Conservation (phyloP, 2,329 filamentous ascomycete genomes). For the Diaporthe aspalathi region DNA sequence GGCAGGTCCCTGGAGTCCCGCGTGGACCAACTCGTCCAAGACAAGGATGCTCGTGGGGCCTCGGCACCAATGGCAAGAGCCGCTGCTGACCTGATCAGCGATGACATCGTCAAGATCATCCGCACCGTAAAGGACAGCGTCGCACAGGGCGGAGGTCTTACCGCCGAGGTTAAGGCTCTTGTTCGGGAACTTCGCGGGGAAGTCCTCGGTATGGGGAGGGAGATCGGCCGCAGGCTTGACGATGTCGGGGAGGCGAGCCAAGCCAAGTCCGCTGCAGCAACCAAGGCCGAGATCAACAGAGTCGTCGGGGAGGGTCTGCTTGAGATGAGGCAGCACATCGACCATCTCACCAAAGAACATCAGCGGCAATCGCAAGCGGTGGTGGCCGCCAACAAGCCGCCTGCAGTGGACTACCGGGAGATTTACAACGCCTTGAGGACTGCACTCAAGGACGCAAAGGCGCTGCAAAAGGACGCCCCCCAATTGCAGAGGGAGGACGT, state of each 20-base stretch:
- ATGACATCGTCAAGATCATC: conserved; percentile 86
- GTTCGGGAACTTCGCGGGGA: conserved; percentile 91
- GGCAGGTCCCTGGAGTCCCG: conserved; percentile 43
- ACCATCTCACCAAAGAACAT: conserved; percentile 81
- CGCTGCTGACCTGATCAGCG: conserved; percentile 70
- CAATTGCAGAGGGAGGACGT: conserved; percentile 84
- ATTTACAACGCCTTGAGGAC: conserved; percentile 87
- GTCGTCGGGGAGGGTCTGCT: conserved; percentile 84
- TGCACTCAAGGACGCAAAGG: conserved; percentile 73
- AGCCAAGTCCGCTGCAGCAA: conserved; percentile 62
- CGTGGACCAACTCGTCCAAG: conserved; percentile 59
- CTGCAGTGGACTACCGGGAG: conserved; percentile 79
- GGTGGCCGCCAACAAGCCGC: conserved; percentile 66
- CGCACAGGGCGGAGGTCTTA: conserved; percentile 86
- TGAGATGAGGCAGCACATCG: conserved; percentile 87
- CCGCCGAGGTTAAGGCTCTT: conserved; percentile 90
- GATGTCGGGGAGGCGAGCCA: conserved; percentile 64
- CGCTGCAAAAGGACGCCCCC: conserved; percentile 57
- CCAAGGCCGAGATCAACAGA: conserved; percentile 77
- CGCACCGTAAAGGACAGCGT: conserved; percentile 92
- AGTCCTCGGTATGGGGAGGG: conserved; percentile 92
- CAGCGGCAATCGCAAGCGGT: conserved; percentile 75
- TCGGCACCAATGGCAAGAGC: conserved; percentile 58
- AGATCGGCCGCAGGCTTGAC: conserved; percentile 88
- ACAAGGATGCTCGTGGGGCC: conserved; percentile 54